Conservation (phyloP, 2,329 filamentous ascomycete genomes). For the Apiospora rasikravindrae region DNA sequence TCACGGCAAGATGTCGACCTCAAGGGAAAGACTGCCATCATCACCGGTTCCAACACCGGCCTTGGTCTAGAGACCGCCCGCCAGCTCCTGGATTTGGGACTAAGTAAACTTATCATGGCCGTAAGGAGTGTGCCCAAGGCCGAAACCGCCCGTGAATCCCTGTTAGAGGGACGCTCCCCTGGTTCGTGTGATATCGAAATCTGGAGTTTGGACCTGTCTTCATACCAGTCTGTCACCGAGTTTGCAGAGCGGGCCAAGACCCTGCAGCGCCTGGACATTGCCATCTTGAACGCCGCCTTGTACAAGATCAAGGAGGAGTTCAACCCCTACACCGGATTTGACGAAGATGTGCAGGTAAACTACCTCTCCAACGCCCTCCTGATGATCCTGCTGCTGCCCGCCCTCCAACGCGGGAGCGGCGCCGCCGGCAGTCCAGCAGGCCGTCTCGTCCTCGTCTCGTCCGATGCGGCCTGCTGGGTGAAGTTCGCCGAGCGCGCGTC, state of each 20-base stretch:
- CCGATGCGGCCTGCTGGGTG: constrained; percentile 21
- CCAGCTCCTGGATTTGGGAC: constrained; percentile 36
- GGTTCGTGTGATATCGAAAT: constrained; percentile 42
- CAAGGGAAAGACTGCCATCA: constrained; percentile 27
- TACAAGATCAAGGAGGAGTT: constrained; percentile 28
- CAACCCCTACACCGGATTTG: constrained; percentile 37
- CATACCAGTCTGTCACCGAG: constrained; percentile 43
- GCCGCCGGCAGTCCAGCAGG: neutral
- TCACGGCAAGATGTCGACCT: neutral
- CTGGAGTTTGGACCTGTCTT: constrained; percentile 48
- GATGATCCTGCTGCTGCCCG: constrained; percentile 51
- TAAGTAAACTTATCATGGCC: constrained; percentile 39
- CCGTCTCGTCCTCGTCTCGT: constrained; percentile 29
- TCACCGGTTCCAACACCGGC: constrained; percentile 41
- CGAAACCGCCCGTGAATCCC: neutral
- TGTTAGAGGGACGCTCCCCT: too few relatives aligned
- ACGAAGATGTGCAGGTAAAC: constrained; percentile 55
- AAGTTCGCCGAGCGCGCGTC: too few relatives aligned
- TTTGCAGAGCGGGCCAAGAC: constrained; percentile 40
- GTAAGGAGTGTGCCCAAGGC: constrained; percentile 38
- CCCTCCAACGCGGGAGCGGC: constrained; percentile 26
- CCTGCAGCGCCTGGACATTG: constrained; percentile 45
- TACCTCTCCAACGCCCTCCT: constrained; percentile 56
- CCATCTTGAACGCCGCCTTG: constrained; percentile 41
- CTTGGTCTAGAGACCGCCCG: constrained; percentile 39